Conservation (phyloP, 2,329 filamentous ascomycete genomes). For the Diaporthe destruens region DNA sequence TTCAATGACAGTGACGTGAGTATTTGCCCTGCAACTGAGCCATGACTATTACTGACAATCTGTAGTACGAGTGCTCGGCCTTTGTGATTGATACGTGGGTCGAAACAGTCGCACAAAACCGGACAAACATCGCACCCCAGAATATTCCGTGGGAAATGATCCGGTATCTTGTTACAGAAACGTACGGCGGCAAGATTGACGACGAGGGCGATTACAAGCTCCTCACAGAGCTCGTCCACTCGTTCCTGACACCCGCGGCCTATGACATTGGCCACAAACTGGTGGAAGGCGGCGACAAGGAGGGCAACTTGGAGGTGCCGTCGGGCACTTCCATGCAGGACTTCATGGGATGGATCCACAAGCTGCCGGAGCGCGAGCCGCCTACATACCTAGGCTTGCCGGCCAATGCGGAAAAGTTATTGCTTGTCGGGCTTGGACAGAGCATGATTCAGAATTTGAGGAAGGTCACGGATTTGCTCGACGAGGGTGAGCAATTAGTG, state of each 20-base stretch:
- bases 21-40: slow-evolving; percentile 47
- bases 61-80: slow-evolving; percentile 93
- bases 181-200: slow-evolving; percentile 98
- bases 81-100: slow-evolving; percentile 98
- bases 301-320: slow-evolving; percentile 78
- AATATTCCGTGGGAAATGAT: slow-evolving; percentile 99
- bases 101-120: slow-evolving; percentile 82
- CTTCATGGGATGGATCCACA: slow-evolving; percentile 92
- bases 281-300: slow-evolving; percentile 73
- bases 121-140: slow-evolving; percentile 91
- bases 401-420: slow-evolving; percentile 94
- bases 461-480: slow-evolving; percentile 87
- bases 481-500: slow-evolving; percentile 94
- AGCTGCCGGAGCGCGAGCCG: slow-evolving; percentile 92
- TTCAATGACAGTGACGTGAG: slow-evolving; percentile 99
- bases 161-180: slow-evolving; percentile 89
- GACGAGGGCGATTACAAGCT: slow-evolving; percentile 85
- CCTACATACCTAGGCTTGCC: slow-evolving; percentile 95
- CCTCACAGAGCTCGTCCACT: slow-evolving; percentile 79
- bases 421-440: slow-evolving; percentile 88
- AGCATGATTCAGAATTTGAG: slow-evolving; percentile 87
- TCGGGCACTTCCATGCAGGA: slow-evolving; percentile 84
- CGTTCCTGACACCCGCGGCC: slow-evolving; percentile 85
- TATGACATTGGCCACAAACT: slow-evolving; percentile 95
- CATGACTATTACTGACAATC: slow-evolving; percentile 42